phyloP scores from a whole-genome alignment of 2,329 filamentous ascomycete species.

The Aspergillus quadrilineatus region DNA sequence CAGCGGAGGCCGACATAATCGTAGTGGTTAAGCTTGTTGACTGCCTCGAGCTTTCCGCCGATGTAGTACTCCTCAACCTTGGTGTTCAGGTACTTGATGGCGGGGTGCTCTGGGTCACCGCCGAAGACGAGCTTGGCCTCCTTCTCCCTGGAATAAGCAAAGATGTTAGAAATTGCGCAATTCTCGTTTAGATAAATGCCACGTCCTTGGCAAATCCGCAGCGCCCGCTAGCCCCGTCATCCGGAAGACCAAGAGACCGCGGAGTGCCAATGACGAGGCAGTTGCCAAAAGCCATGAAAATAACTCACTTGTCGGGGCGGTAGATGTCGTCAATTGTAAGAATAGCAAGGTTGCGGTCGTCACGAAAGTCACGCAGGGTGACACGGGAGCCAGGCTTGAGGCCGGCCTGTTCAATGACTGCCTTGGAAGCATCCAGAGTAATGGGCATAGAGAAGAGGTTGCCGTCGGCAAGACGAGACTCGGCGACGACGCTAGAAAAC shows the following conservation, averaged over 20 bases:
- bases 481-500: slow-evolving; percentile 71
- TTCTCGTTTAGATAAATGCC: slow-evolving; percentile 13
- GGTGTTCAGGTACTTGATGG: slow-evolving; percentile 83
- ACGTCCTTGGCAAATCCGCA: background rate
- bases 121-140: slow-evolving; percentile 96
- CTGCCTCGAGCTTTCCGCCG: slow-evolving; percentile 91
- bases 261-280: background rate
- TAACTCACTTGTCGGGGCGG: slow-evolving; percentile 82
- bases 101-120: slow-evolving; percentile 86
- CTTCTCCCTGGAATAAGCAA: slow-evolving; percentile 59
- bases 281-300: slow-evolving; percentile 3
- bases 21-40: slow-evolving; percentile 96
- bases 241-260: slow-evolving; percentile 4
- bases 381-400: slow-evolving; percentile 79
- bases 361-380: slow-evolving; percentile 89
- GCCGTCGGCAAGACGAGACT: slow-evolving; percentile 82
- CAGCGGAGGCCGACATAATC: slow-evolving; percentile 96
- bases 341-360: slow-evolving; percentile 94
- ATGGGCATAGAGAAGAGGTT: slow-evolving; percentile 96
- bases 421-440: slow-evolving; percentile 78
- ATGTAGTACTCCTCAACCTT: slow-evolving; percentile 85
- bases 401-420: slow-evolving; percentile 70
- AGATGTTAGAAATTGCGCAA: slow-evolving; percentile 25
- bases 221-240: background rate
- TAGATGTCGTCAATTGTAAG: slow-evolving; percentile 95